phyloP scores from a whole-genome alignment of 1,139 yeast genomes.

The Debaryomycetaceae sp. region DNA sequence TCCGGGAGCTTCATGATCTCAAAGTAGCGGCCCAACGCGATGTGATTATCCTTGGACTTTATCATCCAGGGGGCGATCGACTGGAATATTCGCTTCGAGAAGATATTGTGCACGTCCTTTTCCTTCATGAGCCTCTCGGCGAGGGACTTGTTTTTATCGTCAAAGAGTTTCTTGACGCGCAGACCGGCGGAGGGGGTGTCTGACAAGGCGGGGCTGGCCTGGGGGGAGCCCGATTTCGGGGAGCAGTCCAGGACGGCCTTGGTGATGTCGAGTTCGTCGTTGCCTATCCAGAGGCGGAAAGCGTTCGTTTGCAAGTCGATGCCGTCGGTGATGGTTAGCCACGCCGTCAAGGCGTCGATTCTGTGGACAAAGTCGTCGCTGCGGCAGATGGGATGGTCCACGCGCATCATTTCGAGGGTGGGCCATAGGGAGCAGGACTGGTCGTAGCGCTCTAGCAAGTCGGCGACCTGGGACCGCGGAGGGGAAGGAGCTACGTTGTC shows the following conservation, averaged over 20 bases:
- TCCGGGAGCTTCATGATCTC: slow-evolving; percentile 68
- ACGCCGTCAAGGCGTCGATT: slow-evolving; percentile 71
- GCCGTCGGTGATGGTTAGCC: slow-evolving; percentile 70
- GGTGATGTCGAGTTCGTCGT: slow-evolving; percentile 58
- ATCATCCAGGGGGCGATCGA: slow-evolving; percentile 64
- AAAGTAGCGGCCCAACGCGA: slow-evolving; percentile 52
- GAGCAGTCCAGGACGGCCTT: slow-evolving; percentile 14
- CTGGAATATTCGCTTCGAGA: slow-evolving; percentile 44
- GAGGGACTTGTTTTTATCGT: slow-evolving; percentile 53
- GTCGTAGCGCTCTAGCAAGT: slow-evolving; percentile 51
- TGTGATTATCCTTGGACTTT: slow-evolving; percentile 65
- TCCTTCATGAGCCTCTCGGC: slow-evolving; percentile 84
- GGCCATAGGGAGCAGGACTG: slow-evolving; percentile 73
- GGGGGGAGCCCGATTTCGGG: not conserved
- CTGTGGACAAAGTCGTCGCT: slow-evolving; percentile 54
- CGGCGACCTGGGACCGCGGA: slow-evolving; percentile 41
- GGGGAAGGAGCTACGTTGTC: slow-evolving; percentile 17
- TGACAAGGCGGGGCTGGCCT: slow-evolving; percentile 18
- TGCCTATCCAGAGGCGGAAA: slow-evolving; percentile 66
- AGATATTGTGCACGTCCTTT: slow-evolving; percentile 66
- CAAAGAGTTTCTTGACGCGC: slow-evolving; percentile 21
- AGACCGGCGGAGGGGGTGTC: slow-evolving; percentile 12
- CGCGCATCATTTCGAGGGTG: slow-evolving; percentile 64
- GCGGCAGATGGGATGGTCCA: slow-evolving; percentile 65
- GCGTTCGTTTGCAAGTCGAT: slow-evolving; percentile 49